Evolutionary conservation across 768 basidiomycete species (phyloP), one percentile per base, ranked within the genome.

Genomic region (Fomitopsis pulvina): DNA sequence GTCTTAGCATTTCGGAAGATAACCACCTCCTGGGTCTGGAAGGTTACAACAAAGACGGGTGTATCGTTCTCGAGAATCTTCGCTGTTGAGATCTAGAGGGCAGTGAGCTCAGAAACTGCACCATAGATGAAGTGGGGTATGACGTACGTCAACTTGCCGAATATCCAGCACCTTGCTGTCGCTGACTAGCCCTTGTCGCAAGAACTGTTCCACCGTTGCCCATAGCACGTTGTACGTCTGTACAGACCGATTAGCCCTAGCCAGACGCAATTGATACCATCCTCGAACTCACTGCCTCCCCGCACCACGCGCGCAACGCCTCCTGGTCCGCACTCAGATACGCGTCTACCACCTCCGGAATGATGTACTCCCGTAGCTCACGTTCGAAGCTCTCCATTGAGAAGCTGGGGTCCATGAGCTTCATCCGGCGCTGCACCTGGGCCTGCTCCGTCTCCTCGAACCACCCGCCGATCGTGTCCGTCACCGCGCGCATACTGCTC

Each of bases 371-470:
- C 52, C 94, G 71, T 50, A 98, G 65, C 63, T 98, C 96, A 52
- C 85, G 76, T 60, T 92, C 86, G 61, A 96, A 98, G 28, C 72
- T 69, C 62, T 97, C 96, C 61, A 85, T 79, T 48, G 78, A 83
- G 69, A 96, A 99, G 24, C 68, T 64, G 4, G 96, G 92, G 65
- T 99, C 96, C 62, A 97, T 73, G n/a, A 72, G 64, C 65, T 83
- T 88, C 81, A 97, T 90, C 62, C 84, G 68, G 52, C 90, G 78
- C 60, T 86, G 83, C 26, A 98, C 95, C 65, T 89, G 88, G n/a
- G 96, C 96, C 41, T 87, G 93, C 72, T 99, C 96, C 62, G 90
- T 99, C 72, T 99, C 96, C 51, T 98, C 95, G 60, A 92, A 92
- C 83, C 87, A 91, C 2, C 85, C 81, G 2, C 90, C 92, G 45